Evolutionary conservation across 2,329 filamentous ascomycete genomes (phyloP).

Genomic region (Penicillium italicum): DNA sequence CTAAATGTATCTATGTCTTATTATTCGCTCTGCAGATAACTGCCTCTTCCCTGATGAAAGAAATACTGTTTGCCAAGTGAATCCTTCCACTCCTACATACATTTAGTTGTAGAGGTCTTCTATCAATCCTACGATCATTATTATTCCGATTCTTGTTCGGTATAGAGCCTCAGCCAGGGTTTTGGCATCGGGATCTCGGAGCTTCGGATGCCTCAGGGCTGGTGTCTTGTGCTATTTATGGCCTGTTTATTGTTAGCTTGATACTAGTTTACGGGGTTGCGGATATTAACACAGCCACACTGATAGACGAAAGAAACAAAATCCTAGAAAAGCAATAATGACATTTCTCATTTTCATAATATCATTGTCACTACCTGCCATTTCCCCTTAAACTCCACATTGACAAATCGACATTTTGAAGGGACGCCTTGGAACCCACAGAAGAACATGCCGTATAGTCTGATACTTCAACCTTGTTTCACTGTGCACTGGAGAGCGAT

Average conservation of each 20-base stretch:
- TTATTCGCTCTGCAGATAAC: not conserved
- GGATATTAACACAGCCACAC: not conserved
- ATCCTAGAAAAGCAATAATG: constrained; percentile 1
- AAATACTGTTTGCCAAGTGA: not conserved
- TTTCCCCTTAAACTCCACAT: constrained; percentile 6
- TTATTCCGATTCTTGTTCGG: not conserved
- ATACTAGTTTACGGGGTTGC: not conserved
- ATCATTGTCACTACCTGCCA: constrained; percentile 9
- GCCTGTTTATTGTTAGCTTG: not conserved
- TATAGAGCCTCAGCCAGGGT: not conserved
- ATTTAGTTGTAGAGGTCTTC: too few species aligned
- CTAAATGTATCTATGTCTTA: not conserved
- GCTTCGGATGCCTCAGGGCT: not conserved
- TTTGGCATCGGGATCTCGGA: not conserved
- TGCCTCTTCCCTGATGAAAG: not conserved
- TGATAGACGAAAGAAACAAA: not conserved
- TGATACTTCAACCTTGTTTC: not conserved
- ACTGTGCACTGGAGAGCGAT: not conserved
- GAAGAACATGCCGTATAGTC: constrained; percentile 1
- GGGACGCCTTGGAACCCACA: not conserved
- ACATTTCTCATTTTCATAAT: constrained; percentile 12
- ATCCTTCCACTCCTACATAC: too few species aligned
- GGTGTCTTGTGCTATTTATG: not conserved
- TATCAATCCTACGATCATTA: too few species aligned
- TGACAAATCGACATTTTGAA: constrained; percentile 3